These are phyloP conservation scores for Phytopythium helicoides DNA, from an alignment of 352 stramenopile species.

Conservation along the genomic window DNA sequence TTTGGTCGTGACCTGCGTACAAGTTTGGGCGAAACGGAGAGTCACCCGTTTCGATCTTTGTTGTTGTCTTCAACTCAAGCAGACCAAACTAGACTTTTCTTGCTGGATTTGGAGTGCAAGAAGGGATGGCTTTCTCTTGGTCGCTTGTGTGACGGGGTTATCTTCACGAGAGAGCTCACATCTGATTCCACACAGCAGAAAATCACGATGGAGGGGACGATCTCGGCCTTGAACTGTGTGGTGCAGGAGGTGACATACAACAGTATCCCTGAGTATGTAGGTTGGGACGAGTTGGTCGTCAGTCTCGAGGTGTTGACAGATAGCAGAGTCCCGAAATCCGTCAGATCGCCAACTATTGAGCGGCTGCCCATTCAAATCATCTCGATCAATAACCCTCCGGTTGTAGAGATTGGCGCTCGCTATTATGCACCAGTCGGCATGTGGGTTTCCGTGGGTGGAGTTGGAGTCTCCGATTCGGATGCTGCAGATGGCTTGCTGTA, in stretches of 20 bases:
- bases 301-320: slow-evolving; percentile 23
- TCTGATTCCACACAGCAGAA: neutral
- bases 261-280: slow-evolving; percentile 19
- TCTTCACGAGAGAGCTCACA: slow-evolving; percentile 1
- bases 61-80: slow-evolving; percentile 15
- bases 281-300: slow-evolving; percentile 37
- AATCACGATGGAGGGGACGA: slow-evolving; percentile 22
- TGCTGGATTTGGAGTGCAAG: slow-evolving; percentile 27
- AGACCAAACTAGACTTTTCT: slow-evolving; percentile 8
- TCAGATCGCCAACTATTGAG: slow-evolving; percentile 12
- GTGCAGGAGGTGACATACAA: slow-evolving; percentile 50
- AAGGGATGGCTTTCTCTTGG: slow-evolving; percentile 37
- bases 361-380: slow-evolving; percentile 38
- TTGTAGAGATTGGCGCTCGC: slow-evolving; percentile 19
- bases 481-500: slow-evolving; percentile 38
- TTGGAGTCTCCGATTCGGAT: slow-evolving; percentile 42
- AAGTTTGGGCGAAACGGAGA: slow-evolving; percentile 17
- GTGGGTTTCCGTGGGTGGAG: slow-evolving; percentile 22
- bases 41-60: slow-evolving; percentile 38
- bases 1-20: no score
- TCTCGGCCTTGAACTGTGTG: slow-evolving; percentile 45
- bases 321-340: neutral
- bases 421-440: slow-evolving; percentile 26
- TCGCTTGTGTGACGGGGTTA: slow-evolving; percentile 13
- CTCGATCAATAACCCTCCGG: slow-evolving; percentile 42